Conservation (phyloP, 2,329 filamentous ascomycete species). For the Zymoseptoria tritici region DNA sequence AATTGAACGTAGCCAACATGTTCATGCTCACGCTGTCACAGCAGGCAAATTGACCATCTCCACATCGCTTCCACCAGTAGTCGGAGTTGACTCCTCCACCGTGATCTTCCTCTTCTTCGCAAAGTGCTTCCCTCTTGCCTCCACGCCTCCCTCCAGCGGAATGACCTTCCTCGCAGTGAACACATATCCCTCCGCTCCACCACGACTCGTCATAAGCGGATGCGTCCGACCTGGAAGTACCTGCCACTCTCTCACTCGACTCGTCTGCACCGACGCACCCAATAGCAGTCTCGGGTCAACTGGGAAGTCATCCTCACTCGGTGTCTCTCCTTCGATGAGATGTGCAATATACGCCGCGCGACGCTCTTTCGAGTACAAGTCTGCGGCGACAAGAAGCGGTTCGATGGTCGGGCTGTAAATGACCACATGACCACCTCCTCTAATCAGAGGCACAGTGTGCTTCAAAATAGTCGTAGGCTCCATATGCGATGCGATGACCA, state of each 20-base stretch:
- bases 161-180: conserved; percentile 77
- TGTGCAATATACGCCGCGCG: conserved; percentile 63
- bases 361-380: conserved; percentile 75
- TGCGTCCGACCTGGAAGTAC: conserved; percentile 87
- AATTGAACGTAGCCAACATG: no score
- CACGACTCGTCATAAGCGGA: conserved; percentile 82
- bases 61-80: neutral
- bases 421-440: conserved; percentile 74
- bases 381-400: conserved; percentile 66
- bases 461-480: conserved; percentile 69
- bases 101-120: neutral
- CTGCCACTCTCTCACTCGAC: conserved; percentile 74
- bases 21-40: no score
- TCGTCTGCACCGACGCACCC: conserved; percentile 72
- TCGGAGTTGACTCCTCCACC: neutral
- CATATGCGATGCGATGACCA: conserved; percentile 77
- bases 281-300: conserved; percentile 80
- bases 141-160: conserved; percentile 70
- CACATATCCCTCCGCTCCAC: conserved; percentile 83
- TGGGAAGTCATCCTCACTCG: conserved; percentile 62
- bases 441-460: conserved; percentile 68
- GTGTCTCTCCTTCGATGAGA: conserved; percentile 21
- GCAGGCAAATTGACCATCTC: neutral
- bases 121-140: conserved; percentile 68
- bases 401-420: conserved; percentile 80